Conservation (phyloP, 345 rosid genomes). For the Lepidium sativum region DNA sequence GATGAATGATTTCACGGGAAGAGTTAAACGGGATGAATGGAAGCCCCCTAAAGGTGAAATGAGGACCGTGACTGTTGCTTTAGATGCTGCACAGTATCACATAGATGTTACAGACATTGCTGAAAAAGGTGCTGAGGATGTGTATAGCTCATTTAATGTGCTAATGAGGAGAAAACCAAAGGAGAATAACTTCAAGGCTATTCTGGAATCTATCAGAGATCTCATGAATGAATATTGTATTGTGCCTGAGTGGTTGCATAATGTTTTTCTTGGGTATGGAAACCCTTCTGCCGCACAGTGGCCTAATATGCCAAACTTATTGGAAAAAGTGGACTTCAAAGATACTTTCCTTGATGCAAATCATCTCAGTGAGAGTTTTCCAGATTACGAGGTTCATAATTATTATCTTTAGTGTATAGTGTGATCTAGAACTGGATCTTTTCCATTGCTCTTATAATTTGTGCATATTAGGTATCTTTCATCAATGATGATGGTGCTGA, state of each 20-base stretch:
- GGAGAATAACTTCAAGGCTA: constrained; percentile 98
- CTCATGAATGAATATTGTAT: constrained; percentile 99
- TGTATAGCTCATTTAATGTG: constrained; percentile 80
- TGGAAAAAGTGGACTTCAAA: constrained; percentile 84
- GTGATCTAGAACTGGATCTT: constrained; percentile 14
- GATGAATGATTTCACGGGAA: constrained; percentile 97
- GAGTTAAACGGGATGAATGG: constrained; percentile 92
- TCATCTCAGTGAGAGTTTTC: constrained; percentile 72
- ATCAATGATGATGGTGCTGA: constrained; percentile 59
- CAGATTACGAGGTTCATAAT: constrained; percentile 60
- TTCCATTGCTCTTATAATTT: constrained; percentile 8
- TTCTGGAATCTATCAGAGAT: constrained; percentile 96
- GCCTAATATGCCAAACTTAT: constrained; percentile 95
- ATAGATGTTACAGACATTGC: constrained; percentile 92
- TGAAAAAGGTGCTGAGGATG: constrained; percentile 90
- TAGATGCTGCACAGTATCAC: constrained; percentile 95
- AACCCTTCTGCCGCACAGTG: constrained; percentile 99
- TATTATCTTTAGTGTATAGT: constrained; percentile 8
- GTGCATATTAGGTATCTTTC: constrained; percentile 52
- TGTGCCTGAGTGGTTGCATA: constrained; percentile 98
- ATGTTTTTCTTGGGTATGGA: constrained; percentile 92
- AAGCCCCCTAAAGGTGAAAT: constrained; percentile 97
- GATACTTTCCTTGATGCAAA: constrained; percentile 79
- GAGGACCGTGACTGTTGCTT: constrained; percentile 84
- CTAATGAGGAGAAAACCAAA: constrained; percentile 98